Percentiles rank a stretch among this genome's conserved stretches.
These are phyloP conservation scores for Hymenoscyphus albidus DNA, from an alignment of 2,329 filamentous ascomycete species.

Conservation along the genomic window DNA sequence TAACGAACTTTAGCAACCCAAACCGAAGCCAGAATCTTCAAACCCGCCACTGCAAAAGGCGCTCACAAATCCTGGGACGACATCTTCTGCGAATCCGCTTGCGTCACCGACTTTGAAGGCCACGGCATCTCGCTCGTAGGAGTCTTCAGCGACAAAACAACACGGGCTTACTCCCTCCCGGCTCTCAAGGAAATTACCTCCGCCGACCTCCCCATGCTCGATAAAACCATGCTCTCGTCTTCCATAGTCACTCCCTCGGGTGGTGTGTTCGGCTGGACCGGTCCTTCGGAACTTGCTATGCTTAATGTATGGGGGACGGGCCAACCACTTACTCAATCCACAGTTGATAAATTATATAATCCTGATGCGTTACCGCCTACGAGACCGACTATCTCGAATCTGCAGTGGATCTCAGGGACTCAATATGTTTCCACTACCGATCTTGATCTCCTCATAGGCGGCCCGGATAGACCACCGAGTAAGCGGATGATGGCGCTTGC, in stretches of 20 bases:
- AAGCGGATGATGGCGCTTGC: slow-evolving; percentile 83
- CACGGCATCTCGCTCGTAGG: slow-evolving; percentile 76
- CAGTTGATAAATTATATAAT: slow-evolving; percentile 74
- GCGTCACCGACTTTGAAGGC: slow-evolving; percentile 69
- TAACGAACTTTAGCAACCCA: slow-evolving; percentile 47
- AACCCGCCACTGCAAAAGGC: slow-evolving; percentile 80
- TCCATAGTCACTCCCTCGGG: slow-evolving; percentile 72
- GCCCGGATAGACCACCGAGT: slow-evolving; percentile 79
- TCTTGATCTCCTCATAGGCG: slow-evolving; percentile 86
- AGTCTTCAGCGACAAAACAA: slow-evolving; percentile 77
- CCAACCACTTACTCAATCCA: slow-evolving; percentile 54
- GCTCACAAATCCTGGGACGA: slow-evolving; percentile 87
- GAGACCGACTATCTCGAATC: slow-evolving; percentile 86
- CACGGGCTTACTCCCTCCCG: slow-evolving; percentile 82
- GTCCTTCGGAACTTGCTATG: slow-evolving; percentile 78
- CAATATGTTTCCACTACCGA: slow-evolving; percentile 85
- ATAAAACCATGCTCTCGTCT: slow-evolving; percentile 66
- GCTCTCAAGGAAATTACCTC: slow-evolving; percentile 78
- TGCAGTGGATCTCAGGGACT: slow-evolving; percentile 96
- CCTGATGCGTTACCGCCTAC: slow-evolving; percentile 68
- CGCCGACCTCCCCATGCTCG: slow-evolving; percentile 64
- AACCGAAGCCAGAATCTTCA: slow-evolving; percentile 80
- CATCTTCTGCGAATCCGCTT: slow-evolving; percentile 73
- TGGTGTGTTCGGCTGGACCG: slow-evolving; percentile 82
- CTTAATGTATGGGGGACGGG: slow-evolving; percentile 83